Evolutionary conservation across 2,329 filamentous ascomycete species (phyloP), one percentile per base, ranked within the genome.

Genomic region (Geosmithia morbida): DNA sequence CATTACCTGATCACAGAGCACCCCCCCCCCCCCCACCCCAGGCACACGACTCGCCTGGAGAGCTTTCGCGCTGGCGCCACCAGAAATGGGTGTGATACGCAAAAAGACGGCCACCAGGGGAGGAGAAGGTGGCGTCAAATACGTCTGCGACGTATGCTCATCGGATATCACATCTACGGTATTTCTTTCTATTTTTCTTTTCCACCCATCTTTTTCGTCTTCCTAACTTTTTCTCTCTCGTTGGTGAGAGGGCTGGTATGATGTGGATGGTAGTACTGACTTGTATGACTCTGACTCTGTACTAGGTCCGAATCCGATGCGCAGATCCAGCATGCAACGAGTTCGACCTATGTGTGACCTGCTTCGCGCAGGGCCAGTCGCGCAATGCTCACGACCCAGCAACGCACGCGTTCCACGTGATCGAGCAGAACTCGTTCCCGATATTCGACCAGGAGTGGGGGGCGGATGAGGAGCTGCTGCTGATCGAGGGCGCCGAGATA

Each of bases 401-500:
- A 5, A 85, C 85, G 13, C 92, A 98, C 65, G 73, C 87, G 14
- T 98, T 83, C 63, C 84, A 87, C 52, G 92, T 98, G 33, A 96
- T 98, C 54, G 92, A 98, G 63, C 92, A 97, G 59, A 95, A 98
- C 60, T 96, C 90, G 0, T 94, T 98, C 45, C 92, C 92, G 1
- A 97, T 98, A 49, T 98, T 94, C 58, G 83, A 89, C 54, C 77
- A 79, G 49, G 89, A 95, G 59, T 98, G 92, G 92, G 92, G 92
- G 46, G 92, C 92, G 20, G 92, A 98, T 60, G 92, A 98, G 62
- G 92, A 98, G 64, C 67, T 97, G n/a, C 69, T 97, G 5, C 69
- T 98, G 47, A 67, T 98, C 1, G 92, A 98, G 66, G 92, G 92
- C 19, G 88, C 87, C 11, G 92, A 98, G 64, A 94, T 87, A 49